These are phyloP conservation scores for Trapa incisa DNA, from an alignment of 345 rosid genomes.

Conservation along the genomic window DNA sequence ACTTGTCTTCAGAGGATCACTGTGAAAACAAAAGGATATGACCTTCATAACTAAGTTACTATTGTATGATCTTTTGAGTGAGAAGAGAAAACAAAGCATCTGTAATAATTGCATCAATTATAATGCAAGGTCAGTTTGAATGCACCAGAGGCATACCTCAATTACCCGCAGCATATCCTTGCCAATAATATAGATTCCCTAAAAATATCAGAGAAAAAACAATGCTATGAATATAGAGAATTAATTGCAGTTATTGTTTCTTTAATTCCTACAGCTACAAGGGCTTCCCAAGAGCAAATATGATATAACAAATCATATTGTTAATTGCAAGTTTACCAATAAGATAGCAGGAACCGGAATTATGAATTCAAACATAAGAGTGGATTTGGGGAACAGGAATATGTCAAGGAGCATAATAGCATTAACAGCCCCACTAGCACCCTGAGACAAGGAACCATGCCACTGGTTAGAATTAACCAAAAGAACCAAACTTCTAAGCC, in stretches of 20 bases:
- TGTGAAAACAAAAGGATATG: neutral
- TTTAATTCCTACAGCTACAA: neutral
- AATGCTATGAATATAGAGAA: conserved; percentile 2
- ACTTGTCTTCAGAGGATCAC: neutral
- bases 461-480: neutral
- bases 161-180: conserved; percentile 54
- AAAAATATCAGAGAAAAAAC: neutral
- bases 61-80: no score
- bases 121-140: neutral
- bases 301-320: neutral
- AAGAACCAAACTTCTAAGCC: neutral
- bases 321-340: conserved; percentile 34
- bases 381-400: conserved; percentile 68
- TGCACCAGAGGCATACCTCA: conserved; percentile 31
- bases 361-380: conserved; percentile 49
- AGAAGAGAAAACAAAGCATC: no score
- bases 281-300: neutral
- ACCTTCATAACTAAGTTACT: neutral
- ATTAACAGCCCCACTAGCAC: conserved; percentile 89
- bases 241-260: neutral
- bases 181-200: conserved; percentile 72
- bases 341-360: conserved; percentile 82
- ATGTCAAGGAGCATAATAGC: conserved; percentile 84
- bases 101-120: no score
- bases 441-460: conserved; percentile 23